Conservation (phyloP, 768 basidiomycete species). For the Rhodotorula sphaerocarpa region DNA sequence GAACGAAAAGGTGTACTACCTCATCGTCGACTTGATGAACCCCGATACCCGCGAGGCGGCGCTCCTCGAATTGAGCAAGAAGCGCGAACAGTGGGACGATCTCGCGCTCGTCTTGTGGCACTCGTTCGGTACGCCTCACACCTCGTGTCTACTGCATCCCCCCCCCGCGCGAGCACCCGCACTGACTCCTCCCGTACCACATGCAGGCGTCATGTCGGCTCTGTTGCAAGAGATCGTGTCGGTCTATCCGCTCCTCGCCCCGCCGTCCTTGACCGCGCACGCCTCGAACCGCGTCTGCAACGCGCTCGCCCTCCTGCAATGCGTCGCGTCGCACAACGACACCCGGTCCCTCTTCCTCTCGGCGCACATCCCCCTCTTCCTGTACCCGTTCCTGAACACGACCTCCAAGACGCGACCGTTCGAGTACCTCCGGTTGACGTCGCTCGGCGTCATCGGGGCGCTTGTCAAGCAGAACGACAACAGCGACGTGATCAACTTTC, state of each 20-base stretch:
- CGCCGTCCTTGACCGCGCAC: slow-evolving; percentile 91
- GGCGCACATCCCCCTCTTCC: slow-evolving; percentile 90
- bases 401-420: slow-evolving; percentile 99
- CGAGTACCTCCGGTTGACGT: slow-evolving; percentile 97
- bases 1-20: slow-evolving; percentile 75
- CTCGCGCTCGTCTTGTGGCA: slow-evolving; percentile 96
- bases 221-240: slow-evolving; percentile 95
- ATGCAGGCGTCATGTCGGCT: slow-evolving; percentile 87
- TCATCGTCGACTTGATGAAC: slow-evolving; percentile 69
- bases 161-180: background rate
- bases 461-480: slow-evolving; percentile 99
- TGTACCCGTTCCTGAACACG: slow-evolving; percentile 98
- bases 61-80: slow-evolving; percentile 92
- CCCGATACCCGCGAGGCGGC: slow-evolving; percentile 72
- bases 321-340: slow-evolving; percentile 94
- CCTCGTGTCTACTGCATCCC: background rate
- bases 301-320: slow-evolving; percentile 91
- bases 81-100: slow-evolving; percentile 97
- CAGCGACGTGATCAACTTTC: slow-evolving; percentile 95
- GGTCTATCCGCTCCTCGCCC: slow-evolving; percentile 90
- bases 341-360: slow-evolving; percentile 82
- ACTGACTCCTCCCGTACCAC: slow-evolving; percentile 1
- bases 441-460: slow-evolving; percentile 97
- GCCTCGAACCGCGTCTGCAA: slow-evolving; percentile 98
- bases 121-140: slow-evolving; percentile 67